phyloP scores from a whole-genome alignment of 306 rosid genomes.

The Pueraria montana region DNA sequence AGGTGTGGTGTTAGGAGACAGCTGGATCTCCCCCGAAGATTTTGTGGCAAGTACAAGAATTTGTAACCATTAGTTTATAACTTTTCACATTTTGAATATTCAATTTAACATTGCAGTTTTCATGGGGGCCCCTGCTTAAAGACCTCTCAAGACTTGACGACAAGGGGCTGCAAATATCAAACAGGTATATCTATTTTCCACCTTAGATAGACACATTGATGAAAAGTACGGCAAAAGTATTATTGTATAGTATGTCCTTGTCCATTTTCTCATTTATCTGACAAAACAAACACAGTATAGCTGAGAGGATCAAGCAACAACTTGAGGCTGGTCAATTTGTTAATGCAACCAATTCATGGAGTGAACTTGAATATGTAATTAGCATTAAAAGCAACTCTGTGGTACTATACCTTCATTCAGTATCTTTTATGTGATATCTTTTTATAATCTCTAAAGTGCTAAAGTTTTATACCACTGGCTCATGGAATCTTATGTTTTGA shows the following conservation, averaged over 20 bases:
- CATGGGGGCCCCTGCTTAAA: slow-evolving; percentile 13
- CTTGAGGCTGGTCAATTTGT: slow-evolving; percentile 15
- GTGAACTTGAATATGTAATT: neutral
- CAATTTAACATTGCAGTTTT: neutral
- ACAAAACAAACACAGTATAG: neutral
- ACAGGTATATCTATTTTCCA: neutral
- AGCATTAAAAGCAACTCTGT: neutral
- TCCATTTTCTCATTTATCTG: neutral
- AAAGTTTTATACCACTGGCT: neutral
- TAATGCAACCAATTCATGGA: neutral
- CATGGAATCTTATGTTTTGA: neutral
- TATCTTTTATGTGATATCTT: neutral
- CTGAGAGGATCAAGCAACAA: neutral
- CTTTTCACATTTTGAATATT: neutral
- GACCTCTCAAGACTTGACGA: too few relatives aligned
- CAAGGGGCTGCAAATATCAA: slow-evolving; percentile 1
- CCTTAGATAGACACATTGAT: neutral
- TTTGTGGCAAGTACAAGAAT: slow-evolving; percentile 6
- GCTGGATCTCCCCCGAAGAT: slow-evolving; percentile 23
- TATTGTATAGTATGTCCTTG: neutral
- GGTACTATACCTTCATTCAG: neutral
- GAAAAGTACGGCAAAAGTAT: neutral
- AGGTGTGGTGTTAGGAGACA: slow-evolving; percentile 24
- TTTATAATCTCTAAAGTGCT: neutral
- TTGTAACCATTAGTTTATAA: neutral